phyloP scores from a whole-genome alignment of 129 eudicot genomes.

The Chrysanthemum lavandulifolium region DNA sequence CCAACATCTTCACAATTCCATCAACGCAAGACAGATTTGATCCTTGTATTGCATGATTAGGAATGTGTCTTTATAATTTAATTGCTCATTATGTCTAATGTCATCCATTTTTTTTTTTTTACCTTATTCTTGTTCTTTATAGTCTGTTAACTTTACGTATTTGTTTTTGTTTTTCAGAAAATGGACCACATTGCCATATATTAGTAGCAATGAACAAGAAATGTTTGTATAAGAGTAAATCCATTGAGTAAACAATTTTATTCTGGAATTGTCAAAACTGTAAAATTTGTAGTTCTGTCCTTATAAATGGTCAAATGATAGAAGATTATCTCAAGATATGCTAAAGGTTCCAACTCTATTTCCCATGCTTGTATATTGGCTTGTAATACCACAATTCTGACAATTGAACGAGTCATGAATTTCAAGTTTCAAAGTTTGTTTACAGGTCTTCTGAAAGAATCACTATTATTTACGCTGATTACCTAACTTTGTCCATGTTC shows the following conservation, averaged over 20 bases:
- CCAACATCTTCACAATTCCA: no score
- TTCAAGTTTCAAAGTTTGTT: background rate
- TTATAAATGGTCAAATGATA: background rate
- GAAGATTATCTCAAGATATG: background rate
- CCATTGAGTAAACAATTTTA: background rate
- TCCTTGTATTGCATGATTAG: no score
- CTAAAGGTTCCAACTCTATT: background rate
- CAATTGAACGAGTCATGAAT: background rate
- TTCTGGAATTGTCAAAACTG: background rate
- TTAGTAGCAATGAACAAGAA: no score
- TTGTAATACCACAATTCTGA: background rate
- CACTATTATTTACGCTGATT: background rate
- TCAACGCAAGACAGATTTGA: no score
- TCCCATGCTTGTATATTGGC: background rate
- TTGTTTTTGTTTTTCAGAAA: no score
- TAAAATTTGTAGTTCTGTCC: background rate
- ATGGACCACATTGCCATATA: no score
- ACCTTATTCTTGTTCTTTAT: no score
- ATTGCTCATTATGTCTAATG: no score
- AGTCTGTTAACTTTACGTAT: no score
- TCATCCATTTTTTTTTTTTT: no score
- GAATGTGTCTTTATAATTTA: no score
- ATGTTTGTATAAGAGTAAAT: no score
- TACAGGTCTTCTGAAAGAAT: background rate
- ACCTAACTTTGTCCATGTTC: background rate